Conservation (phyloP, 768 basidiomycete species). For the Mycena metata region DNA sequence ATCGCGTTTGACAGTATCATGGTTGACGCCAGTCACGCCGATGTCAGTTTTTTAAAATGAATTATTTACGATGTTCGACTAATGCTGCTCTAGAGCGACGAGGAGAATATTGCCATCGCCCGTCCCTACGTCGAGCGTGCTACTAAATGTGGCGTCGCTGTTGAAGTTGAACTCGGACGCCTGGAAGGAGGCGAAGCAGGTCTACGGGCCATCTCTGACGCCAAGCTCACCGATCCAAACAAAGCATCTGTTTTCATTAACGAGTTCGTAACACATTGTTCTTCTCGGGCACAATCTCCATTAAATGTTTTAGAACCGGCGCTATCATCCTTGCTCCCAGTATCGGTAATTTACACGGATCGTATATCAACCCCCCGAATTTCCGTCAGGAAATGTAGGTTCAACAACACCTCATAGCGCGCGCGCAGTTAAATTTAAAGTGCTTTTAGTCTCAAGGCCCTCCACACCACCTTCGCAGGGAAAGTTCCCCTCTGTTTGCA, state of each 20-base stretch:
- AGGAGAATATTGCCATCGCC: constrained; percentile 61
- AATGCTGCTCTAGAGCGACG: constrained; percentile 53
- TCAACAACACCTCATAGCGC: background rate
- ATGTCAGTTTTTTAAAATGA: constrained; percentile 43
- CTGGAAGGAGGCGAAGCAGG: constrained; percentile 66
- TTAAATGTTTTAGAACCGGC: constrained; percentile 51
- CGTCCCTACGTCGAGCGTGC: constrained; percentile 61
- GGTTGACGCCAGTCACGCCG: constrained; percentile 65
- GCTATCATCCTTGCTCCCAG: constrained; percentile 62
- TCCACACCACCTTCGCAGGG: constrained; percentile 52
- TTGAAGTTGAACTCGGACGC: constrained; percentile 63
- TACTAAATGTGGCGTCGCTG: constrained; percentile 53
- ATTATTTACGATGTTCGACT: background rate
- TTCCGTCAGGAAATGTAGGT: constrained; percentile 59
- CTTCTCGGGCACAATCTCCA: background rate
- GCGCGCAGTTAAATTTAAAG: background rate
- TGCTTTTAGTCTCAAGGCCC: constrained; percentile 50
- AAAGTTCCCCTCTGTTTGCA: constrained; percentile 57
- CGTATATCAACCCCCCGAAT: constrained; percentile 60
- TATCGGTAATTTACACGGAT: constrained; percentile 63
- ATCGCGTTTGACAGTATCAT: constrained; percentile 64
- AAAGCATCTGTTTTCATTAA: constrained; percentile 60
- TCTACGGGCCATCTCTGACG: constrained; percentile 59
- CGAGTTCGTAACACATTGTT: constrained; percentile 43
- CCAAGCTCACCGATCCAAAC: constrained; percentile 59